A percentile compares a stretch with the other conserved stretches of the same genome.
These are phyloP conservation scores for Cryphonectria naterciae DNA, from an alignment of 2,329 filamentous ascomycete species.

Conservation along the genomic window DNA sequence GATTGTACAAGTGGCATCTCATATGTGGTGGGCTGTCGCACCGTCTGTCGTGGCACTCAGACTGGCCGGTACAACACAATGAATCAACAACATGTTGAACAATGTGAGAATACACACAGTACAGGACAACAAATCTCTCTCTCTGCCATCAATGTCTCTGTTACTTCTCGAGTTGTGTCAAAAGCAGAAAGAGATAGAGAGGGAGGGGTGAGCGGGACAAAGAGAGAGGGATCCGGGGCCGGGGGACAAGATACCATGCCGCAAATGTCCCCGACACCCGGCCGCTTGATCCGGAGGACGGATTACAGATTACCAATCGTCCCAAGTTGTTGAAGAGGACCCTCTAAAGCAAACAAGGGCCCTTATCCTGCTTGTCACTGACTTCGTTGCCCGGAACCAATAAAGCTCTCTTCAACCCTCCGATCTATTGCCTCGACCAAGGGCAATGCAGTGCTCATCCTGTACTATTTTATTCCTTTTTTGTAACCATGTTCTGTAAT, in stretches of 20 bases:
- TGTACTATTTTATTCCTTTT: background rate
- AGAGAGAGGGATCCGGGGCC: background rate
- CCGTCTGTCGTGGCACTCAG: background rate
- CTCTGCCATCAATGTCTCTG: background rate
- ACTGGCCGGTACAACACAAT: background rate
- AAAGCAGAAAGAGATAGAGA: background rate
- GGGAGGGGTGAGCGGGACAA: background rate
- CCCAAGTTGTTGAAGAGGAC: background rate
- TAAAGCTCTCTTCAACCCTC: background rate
- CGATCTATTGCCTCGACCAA: background rate
- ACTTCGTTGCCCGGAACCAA: background rate
- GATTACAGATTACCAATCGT: slow-evolving; percentile 10
- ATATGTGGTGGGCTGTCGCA: background rate
- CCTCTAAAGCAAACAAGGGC: background rate
- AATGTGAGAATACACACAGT: background rate
- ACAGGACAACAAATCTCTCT: background rate
- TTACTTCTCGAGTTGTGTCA: background rate
- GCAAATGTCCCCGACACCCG: background rate
- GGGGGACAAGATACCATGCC: background rate
- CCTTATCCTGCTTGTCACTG: background rate
- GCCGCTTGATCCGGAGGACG: slow-evolving; percentile 1
- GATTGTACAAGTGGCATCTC: background rate
- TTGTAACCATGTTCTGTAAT: background rate
- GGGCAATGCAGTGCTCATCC: background rate
- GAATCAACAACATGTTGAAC: background rate